Conservation (phyloP, 768 basidiomycete genomes). For the Pilatotrama ljubarskyi region DNA sequence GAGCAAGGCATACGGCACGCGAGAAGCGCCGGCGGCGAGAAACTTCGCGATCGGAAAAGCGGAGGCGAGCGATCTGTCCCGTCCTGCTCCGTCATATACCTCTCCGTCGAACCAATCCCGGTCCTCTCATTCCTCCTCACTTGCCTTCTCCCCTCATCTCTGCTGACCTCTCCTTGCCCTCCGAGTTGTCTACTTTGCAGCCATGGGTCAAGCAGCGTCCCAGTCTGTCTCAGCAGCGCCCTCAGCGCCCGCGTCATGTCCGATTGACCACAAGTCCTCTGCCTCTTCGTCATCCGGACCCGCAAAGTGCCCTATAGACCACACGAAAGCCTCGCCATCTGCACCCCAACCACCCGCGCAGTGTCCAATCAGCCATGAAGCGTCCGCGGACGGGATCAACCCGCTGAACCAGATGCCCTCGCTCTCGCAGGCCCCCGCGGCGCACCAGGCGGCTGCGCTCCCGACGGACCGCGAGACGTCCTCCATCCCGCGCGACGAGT, state of each 20-base stretch:
- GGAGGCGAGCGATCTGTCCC: constrained; percentile 1
- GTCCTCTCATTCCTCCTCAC: neutral
- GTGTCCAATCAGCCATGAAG: constrained; percentile 64
- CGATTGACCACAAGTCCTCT: constrained; percentile 22
- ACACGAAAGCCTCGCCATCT: constrained; percentile 23
- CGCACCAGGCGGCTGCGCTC: constrained; percentile 56
- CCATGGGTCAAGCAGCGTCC: constrained; percentile 33
- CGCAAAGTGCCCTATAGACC: constrained; percentile 42
- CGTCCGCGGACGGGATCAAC: constrained; percentile 46
- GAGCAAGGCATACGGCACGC: neutral
- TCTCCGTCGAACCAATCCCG: neutral
- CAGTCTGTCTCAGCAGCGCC: constrained; percentile 24
- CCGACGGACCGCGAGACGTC: constrained; percentile 77
- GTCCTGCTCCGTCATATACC: constrained; percentile 14
- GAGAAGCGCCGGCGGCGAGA: neutral
- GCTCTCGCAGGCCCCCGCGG: constrained; percentile 69
- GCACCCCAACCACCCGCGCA: constrained; percentile 36
- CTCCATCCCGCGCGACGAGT: constrained; percentile 75
- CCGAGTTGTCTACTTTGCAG: neutral
- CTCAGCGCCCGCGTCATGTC: constrained; percentile 23
- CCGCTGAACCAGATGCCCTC: constrained; percentile 84
- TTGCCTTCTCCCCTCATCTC: neutral
- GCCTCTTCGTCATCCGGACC: constrained; percentile 18
- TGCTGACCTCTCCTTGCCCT: neutral
- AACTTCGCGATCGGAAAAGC: constrained; percentile 6